Base-by-base conservation (phyloP, 2,329 filamentous ascomycete genomes). In the Ceratocystis colombiana region DNA sequence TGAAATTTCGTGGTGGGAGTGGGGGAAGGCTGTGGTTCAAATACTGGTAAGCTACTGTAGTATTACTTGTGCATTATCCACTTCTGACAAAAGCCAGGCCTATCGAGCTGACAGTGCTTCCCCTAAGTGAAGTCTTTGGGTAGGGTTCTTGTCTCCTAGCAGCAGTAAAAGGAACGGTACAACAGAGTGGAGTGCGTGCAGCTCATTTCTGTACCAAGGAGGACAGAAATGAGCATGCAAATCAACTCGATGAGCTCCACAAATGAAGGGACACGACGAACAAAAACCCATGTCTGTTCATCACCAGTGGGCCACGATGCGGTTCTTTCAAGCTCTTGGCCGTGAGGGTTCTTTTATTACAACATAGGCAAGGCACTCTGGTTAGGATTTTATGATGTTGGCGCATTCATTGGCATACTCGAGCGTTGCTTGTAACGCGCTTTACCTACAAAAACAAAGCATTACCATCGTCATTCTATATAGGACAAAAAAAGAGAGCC, bases 1-100 rank as follows among this genome's bases (percentile, higher is more conserved):
- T 28, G 28, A 57, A 57, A 57, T 22, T 57, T 33, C 53, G 20
- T 30, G 22, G 53, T 57, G 25, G 53, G 2, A 50, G 44, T 57
- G 25, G 41, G 50, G 41, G 46, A 61, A 50, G 59, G 20, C 15
- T 12, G 55, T 45, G n/a, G 37, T 61, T 66, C 44, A 66, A 62
- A 55, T 66, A 66, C 55, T 53, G 10, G 37, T 41, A 15, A 12
- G 3, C 10, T 41, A 15, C 37, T 41, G 10, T 15, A 15, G 37
- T 41, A 41, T 41, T 41, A 41, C 4, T 41, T 41, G 12, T 15
- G 37, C 10, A 41, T 41, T 41, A 41, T 41, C 37, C 37, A 41
- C 37, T 41, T 41, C 37, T 41, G 37, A 41, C 37, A 41, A 15
- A 41, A 15, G 37, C 37, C 37, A 41, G 37, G 37, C 37, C 37